phyloP scores from a whole-genome alignment of 441 rosid genomes.

The Euphorbia celastroides region DNA sequence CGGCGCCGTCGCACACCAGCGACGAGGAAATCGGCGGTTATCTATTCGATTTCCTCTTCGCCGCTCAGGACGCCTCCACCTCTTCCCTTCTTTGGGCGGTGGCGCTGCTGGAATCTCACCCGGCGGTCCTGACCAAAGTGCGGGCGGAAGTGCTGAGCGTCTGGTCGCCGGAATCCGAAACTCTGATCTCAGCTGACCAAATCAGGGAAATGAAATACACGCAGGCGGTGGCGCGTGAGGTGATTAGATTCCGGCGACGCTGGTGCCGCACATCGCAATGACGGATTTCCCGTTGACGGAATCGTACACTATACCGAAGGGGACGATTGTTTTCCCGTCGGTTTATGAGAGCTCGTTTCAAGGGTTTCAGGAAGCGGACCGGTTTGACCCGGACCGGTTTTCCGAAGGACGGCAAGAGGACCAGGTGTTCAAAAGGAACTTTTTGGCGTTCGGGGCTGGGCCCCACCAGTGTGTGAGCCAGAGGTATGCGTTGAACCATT shows the following conservation, averaged over 20 bases:
- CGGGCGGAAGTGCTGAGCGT: conserved; percentile 51
- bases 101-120: conserved; percentile 60
- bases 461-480: conserved; percentile 95
- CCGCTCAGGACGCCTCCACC: conserved; percentile 87
- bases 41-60: conserved; percentile 77
- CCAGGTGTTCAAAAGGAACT: conserved; percentile 40
- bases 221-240: conserved; percentile 81
- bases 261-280: conserved; percentile 71
- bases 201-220: conserved; percentile 72
- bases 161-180: conserved; percentile 64
- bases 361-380: conserved; percentile 62
- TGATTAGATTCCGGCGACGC: conserved; percentile 63
- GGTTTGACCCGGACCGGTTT: conserved; percentile 85
- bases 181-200: conserved; percentile 46
- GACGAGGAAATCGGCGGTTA: conserved; percentile 56
- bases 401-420: conserved; percentile 54
- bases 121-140: conserved; percentile 47
- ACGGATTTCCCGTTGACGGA: conserved; percentile 54
- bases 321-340: conserved; percentile 75
- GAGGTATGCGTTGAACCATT: conserved; percentile 70
- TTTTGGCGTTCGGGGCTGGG: conserved; percentile 77
- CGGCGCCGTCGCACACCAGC: conserved; percentile 33
- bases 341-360: conserved; percentile 74
- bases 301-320: conserved; percentile 63
- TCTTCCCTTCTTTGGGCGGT: conserved; percentile 82